Conservation (phyloP, 768 basidiomycete genomes). For the Suillus subaureus region DNA sequence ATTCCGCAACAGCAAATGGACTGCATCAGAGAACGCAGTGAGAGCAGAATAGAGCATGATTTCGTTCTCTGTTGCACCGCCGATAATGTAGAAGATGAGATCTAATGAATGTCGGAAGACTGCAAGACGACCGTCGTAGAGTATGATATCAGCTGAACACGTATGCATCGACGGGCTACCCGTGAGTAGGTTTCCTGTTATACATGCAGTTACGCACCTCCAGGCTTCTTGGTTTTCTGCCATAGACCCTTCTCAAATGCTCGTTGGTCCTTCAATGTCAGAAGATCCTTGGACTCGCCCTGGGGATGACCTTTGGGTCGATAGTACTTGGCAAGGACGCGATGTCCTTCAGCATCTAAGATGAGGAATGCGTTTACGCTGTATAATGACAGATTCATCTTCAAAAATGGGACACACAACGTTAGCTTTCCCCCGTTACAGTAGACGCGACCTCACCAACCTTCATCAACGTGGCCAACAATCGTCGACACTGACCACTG, state of each 20-base stretch:
- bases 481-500: neutral
- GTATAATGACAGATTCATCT: slow-evolving; percentile 84
- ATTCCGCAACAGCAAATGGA: slow-evolving; percentile 83
- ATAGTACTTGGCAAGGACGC: slow-evolving; percentile 96
- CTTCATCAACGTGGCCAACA: neutral
- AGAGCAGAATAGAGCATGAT: slow-evolving; percentile 92
- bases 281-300: slow-evolving; percentile 63
- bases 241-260: slow-evolving; percentile 94
- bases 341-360: slow-evolving; percentile 93
- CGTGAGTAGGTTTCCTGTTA: neutral
- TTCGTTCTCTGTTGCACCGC: slow-evolving; percentile 88
- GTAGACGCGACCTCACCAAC: neutral
- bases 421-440: neutral
- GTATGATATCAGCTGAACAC: slow-evolving; percentile 83
- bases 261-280: slow-evolving; percentile 87
- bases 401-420: neutral
- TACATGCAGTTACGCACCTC: slow-evolving; percentile 55
- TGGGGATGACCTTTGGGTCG: slow-evolving; percentile 65
- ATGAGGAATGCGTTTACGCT: slow-evolving; percentile 85
- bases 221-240: slow-evolving; percentile 93
- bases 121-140: slow-evolving; percentile 87
- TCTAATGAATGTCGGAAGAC: slow-evolving; percentile 95
- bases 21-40: slow-evolving; percentile 81
- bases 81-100: slow-evolving; percentile 93
- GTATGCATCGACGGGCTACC: neutral